A percentile compares a stretch with the other conserved stretches of the same genome.
Evolutionary conservation across 345 rosid species (phyloP).

Genomic region (Rhizophora apiculata): DNA sequence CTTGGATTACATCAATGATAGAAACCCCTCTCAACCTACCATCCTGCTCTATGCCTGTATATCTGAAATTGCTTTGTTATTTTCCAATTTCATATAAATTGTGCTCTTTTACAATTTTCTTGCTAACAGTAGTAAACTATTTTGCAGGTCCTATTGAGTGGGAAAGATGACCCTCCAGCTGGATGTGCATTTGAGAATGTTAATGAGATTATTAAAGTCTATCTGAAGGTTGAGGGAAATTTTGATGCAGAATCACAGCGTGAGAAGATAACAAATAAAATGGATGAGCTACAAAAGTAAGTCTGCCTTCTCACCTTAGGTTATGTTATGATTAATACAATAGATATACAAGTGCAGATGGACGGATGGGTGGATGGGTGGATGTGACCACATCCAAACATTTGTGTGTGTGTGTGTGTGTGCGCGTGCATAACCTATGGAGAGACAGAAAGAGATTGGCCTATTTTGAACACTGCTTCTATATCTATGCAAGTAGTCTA

Average conservation of each 20-base stretch:
- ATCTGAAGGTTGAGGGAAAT: constrained; percentile 69
- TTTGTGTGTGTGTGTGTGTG: background rate
- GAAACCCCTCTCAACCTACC: background rate
- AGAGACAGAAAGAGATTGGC: too few species aligned
- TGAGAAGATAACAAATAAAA: constrained; percentile 61
- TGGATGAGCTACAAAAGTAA: constrained; percentile 72
- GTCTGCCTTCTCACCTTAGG: constrained; percentile 2
- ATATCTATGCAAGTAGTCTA: too few species aligned
- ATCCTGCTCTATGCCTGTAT: background rate
- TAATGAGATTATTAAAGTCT: constrained; percentile 73
- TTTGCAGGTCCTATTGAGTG: constrained; percentile 63
- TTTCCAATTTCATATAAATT: background rate
- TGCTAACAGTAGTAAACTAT: background rate
- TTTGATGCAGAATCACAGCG: constrained; percentile 58
- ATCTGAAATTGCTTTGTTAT: background rate
- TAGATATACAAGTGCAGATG: too few species aligned
- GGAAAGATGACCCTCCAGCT: constrained; percentile 62
- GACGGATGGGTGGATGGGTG: background rate
- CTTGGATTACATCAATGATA: background rate
- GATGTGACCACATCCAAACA: background rate
- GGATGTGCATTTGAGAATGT: constrained; percentile 80
- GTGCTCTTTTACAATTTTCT: too few species aligned
- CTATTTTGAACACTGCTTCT: too few species aligned
- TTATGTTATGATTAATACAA: background rate
- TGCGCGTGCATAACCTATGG: too few species aligned